Base-by-base conservation (phyloP, 1,284 basidiomycete species). In the Macrocystidia cucumis region DNA sequence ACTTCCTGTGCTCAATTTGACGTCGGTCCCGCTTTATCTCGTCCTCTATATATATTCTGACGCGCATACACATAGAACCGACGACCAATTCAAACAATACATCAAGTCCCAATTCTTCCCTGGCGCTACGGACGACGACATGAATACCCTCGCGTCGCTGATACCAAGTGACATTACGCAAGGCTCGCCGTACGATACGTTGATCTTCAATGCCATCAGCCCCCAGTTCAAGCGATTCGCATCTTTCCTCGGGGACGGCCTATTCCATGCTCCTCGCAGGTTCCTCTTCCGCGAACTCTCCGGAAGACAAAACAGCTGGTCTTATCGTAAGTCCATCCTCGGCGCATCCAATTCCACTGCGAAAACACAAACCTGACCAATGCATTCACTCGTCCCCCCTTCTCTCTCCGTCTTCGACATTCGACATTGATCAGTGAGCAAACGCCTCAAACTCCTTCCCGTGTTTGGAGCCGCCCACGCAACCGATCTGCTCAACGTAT, bases 231-330 rank as follows among this genome's bases (percentile, higher is more conserved):
- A 78, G 50, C 57, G 74, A 14, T 44, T 77, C 1, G 63, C 74
- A 5, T 58, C 72, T 0, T 49, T 78, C 40, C 58, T 59, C 27
- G 75, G 73, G 0, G 76, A 78, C 40, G 49, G 59, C 1, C 56
- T 67, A 1, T 77, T 79, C 55, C 72, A 77, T 35, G 71, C 60
- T 0, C 68, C 72, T 2, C 57, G 74, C n/a, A 54, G 72, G 11
- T 68, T 69, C 51, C 62, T 78, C 43, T 44, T 77, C 9, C 45
- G 69, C 25, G 49, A 58, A 19, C 54, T 51, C 1, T 55, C 67
- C 0, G 55, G 47, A 0, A 63, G 64, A 34, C 69, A 73, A 42
- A 52, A 57, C 8, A 59, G 60, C 0, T 76, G 72, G 69, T 62
- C 0, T 78, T 60, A 60, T 49, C 18, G 71, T 73, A 42, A 28